Evolutionary conservation across 192 early-diverging fungal genomes (phyloP).

Genomic region (Coemansia sp.): DNA sequence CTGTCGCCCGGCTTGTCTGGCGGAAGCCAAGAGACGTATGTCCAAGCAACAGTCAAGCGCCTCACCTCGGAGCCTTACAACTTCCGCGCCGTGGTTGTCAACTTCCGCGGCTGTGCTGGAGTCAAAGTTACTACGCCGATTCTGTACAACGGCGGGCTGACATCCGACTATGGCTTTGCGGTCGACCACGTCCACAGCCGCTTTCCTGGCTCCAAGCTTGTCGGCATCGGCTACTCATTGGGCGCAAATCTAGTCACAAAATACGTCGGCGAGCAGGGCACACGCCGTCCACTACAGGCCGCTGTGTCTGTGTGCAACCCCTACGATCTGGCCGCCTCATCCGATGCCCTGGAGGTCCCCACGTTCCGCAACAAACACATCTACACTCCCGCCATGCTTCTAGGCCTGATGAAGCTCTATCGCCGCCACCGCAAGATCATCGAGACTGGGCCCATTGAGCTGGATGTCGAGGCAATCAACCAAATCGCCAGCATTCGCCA

Average conservation of each 20-base stretch:
- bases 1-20: conserved; percentile 92
- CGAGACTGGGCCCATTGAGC: conserved; percentile 35
- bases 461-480: conserved; percentile 60
- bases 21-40: conserved; percentile 89
- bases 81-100: conserved; percentile 83
- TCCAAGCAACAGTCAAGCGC: conserved; percentile 70
- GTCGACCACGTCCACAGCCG: conserved; percentile 54
- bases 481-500: conserved; percentile 68
- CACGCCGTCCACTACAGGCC: conserved; percentile 71
- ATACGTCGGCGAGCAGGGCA: conserved; percentile 82
- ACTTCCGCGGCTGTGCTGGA: conserved; percentile 89
- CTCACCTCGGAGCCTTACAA: conserved; percentile 63
- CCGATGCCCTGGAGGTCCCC: conserved; percentile 55
- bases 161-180: conserved; percentile 68
- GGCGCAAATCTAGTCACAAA: conserved; percentile 94
- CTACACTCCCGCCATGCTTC: conserved; percentile 64
- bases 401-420: conserved; percentile 59
- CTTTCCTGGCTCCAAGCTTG: conserved; percentile 66
- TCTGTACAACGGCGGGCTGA: conserved; percentile 82
- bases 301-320: conserved; percentile 87
- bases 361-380: conserved; percentile 59
- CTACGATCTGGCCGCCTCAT: conserved; percentile 70
- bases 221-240: conserved; percentile 88
- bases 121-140: conserved; percentile 75
- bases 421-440: conserved; percentile 56